A percentile compares a stretch with the other conserved stretches of the same genome.
These are phyloP conservation scores for Starmerella bombicola DNA, from an alignment of 805 yeast genomes.

Conservation along the genomic window DNA sequence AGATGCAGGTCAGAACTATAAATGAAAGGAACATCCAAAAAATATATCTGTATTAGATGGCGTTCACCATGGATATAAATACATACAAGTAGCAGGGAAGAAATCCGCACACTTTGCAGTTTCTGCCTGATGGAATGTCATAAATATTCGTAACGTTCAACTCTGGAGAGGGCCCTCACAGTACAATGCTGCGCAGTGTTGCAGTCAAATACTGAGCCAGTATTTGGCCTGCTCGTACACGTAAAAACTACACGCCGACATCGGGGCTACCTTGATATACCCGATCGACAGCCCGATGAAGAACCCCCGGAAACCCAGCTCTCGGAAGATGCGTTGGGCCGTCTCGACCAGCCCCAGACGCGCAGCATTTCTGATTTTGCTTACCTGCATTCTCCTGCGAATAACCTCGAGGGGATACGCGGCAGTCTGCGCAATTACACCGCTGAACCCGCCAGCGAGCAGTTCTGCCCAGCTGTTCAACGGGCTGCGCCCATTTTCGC, in stretches of 20 bases:
- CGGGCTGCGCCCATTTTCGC: conserved; percentile 39
- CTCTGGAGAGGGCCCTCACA: too few species aligned
- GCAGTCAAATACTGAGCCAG: conserved; percentile 55
- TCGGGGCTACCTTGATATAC: conserved; percentile 85
- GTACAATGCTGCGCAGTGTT: too few species aligned
- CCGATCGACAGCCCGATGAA: conserved; percentile 94
- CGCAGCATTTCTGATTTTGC: conserved; percentile 31
- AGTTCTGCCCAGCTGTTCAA: conserved; percentile 85
- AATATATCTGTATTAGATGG: too few species aligned
- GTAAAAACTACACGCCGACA: conserved; percentile 92
- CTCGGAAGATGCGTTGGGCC: conserved; percentile 48
- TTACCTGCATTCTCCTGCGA: conserved; percentile 88
- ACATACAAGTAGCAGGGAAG: too few species aligned
- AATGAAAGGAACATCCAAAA: too few species aligned
- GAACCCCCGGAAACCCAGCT: conserved; percentile 74
- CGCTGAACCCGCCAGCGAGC: conserved; percentile 90
- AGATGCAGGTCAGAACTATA: neutral
- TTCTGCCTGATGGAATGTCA: too few species aligned
- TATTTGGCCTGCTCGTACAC: conserved; percentile 82
- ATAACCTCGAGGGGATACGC: conserved; percentile 94
- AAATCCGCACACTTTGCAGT: too few species aligned
- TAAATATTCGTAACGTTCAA: too few species aligned
- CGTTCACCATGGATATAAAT: too few species aligned
- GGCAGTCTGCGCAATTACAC: conserved; percentile 88
- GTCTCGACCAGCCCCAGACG: conserved; percentile 16